Evolutionary conservation across 768 basidiomycete species (phyloP).

Genomic region (Tulasnella sp.): DNA sequence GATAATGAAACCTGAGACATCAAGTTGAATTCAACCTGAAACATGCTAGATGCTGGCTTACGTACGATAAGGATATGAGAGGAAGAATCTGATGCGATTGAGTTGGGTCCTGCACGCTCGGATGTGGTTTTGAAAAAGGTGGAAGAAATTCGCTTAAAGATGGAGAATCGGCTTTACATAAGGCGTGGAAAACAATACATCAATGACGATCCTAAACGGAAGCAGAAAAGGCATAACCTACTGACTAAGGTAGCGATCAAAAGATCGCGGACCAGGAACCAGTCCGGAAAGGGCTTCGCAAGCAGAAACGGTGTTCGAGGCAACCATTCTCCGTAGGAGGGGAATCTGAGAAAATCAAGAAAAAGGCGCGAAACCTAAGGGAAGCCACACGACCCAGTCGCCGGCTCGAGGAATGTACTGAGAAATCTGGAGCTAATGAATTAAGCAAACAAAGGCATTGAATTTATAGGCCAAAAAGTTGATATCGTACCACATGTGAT

Average conservation of each 20-base stretch:
- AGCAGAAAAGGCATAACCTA: background rate
- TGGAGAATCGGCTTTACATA: no score
- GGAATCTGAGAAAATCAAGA: background rate
- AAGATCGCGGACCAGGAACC: background rate
- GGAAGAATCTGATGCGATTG: background rate
- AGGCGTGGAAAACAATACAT: no score
- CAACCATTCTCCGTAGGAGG: background rate
- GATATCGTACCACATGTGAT: background rate
- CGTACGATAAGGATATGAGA: background rate
- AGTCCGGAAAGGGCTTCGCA: background rate
- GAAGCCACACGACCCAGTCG: background rate
- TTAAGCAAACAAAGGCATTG: background rate
- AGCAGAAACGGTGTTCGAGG: background rate
- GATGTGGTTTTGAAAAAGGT: no score
- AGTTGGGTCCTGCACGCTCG: background rate
- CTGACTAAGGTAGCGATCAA: background rate
- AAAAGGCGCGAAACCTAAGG: no score
- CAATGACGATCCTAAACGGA: no score
- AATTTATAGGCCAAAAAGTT: background rate
- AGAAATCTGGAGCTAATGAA: background rate
- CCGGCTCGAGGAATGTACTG: background rate
- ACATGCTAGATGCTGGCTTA: background rate
- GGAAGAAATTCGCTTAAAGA: no score
- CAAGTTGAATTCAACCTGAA: background rate
- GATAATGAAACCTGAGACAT: background rate